Evolutionary conservation across 441 rosid species (phyloP), one percentile per base, ranked within the genome.

Genomic region (Rhodomyrtus psidioides): DNA sequence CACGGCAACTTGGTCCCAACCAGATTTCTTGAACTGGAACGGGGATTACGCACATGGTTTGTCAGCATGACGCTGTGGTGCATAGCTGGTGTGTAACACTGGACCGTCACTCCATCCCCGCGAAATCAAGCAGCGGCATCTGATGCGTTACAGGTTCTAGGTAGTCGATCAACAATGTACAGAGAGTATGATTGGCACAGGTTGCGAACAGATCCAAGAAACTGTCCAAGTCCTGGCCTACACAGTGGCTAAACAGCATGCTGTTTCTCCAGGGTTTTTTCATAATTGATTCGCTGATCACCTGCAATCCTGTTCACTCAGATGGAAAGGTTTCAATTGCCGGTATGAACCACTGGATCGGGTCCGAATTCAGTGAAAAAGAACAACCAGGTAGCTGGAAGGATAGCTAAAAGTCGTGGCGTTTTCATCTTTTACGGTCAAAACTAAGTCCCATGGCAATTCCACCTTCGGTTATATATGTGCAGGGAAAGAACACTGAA

Each of bases 401-500:
- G n/a, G 6, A 57, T 84, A 83, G 62, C 57, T 60, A 57, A 24
- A 44, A 83, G 19, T 83, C 4, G 51, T 44, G 57, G 81, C 30
- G 24, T 7, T 55, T 27, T 59, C 65, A 14, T 14, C 5, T 59
- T 59, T 59, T 7, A 15, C 39, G 34, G n/a, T 59, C 28, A 39
- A 59, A 59, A 59, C 21, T 27, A 59, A 17, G 28, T 0, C 14
- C 56, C 85, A 4, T 30, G 12, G 55, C 51, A 17, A 28, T 28
- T 28, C 39, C 70, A 60, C 28, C 70, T 15, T 27, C 34, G 83
- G n/a, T 74, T 74, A 75, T 86, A 82, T 82, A 51, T 83, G 24
- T 82, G 70, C 92, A 94, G 94, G 96, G 2, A 92, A 81, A 92
- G 95, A 88, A 94, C 98, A 83, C 76, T 93, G 87, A 93, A 92